Conservation (phyloP, 1,139 yeast species). For the Saccharomyces uvarum region DNA sequence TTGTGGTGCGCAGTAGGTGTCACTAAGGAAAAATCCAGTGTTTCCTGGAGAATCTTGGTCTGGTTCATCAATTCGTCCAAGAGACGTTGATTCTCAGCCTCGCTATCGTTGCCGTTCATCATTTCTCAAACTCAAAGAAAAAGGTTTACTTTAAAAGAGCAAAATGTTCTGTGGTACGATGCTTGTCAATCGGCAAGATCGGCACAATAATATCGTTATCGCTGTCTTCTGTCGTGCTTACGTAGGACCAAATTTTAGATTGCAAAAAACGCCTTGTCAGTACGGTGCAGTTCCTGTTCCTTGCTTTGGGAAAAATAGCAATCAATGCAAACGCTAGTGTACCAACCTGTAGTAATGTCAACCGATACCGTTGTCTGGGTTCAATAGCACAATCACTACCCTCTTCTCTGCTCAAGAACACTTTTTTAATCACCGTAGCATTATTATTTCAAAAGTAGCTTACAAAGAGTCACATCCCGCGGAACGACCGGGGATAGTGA, state of each 20-base stretch:
- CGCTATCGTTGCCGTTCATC: background rate
- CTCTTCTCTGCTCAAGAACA: background rate
- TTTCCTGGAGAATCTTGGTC: background rate
- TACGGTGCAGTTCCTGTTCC: background rate
- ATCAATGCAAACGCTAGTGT: background rate
- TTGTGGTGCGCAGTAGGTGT: background rate
- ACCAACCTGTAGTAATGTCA: background rate
- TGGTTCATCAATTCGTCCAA: conserved; percentile 14
- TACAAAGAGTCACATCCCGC: background rate
- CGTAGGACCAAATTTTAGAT: background rate
- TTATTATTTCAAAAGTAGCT: background rate
- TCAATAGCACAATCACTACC: background rate
- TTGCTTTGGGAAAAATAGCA: background rate
- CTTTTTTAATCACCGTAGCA: background rate
- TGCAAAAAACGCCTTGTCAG: background rate
- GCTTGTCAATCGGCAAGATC: background rate
- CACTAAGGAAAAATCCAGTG: background rate
- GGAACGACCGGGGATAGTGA: background rate
- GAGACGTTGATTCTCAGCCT: conserved; percentile 15
- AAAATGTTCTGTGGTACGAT: background rate
- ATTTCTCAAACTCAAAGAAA: background rate
- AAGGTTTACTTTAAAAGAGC: background rate
- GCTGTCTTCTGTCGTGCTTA: background rate
- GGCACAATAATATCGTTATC: background rate
- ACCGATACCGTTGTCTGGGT: background rate